Base-by-base conservation (phyloP, 345 rosid species). In the Lumnitzera littorea region DNA sequence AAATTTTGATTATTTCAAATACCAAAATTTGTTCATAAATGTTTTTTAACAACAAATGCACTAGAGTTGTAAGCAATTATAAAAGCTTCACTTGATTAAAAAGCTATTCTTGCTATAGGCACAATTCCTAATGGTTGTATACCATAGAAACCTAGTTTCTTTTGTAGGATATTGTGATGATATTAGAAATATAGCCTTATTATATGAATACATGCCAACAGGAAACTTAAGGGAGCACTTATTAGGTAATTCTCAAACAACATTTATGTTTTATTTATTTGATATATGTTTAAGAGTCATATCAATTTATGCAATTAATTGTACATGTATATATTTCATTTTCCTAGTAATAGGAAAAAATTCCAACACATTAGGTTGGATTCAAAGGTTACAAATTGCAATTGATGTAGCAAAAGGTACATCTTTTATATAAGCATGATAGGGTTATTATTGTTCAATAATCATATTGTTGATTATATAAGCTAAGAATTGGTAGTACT, bases 131-230 rank as follows among this genome's bases (percentile, higher is more conserved):
- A 61, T 75, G 55, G 76, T 73, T 58, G 84, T 83, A 57, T 87
- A 87, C 49, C 91, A 87, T 43, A 74, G 61, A 51, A 81, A 84
- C 41, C 67, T 85, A 70, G 75, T 78, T 0, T 20, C 70, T 8
- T 81, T 82, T 12, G 60, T 77, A 52, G 84, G 84, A 0, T 79
- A 76, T 13, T 82, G 87, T 3, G 70, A 71, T 13, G 81, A 77
- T 48, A 62, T 53, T 15, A 63, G 60, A n/a, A 71, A 73, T 50
- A 66, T 71, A 51, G 86, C 66, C 36, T 73, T 84, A 5, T 62
- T 86, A 15, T 84, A 78, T 50, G 90, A 82, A 43, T 78, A 70
- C 75, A 78, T 84, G 94, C 72, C 75, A 1, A 57, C 62, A 55
- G 89, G 87, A 64, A 76, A 82, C 24, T 56, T 84, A 15, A 64